These are phyloP conservation scores for Nemania sp. DNA, from an alignment of 2,329 filamentous ascomycete genomes.

Conservation along the genomic window DNA sequence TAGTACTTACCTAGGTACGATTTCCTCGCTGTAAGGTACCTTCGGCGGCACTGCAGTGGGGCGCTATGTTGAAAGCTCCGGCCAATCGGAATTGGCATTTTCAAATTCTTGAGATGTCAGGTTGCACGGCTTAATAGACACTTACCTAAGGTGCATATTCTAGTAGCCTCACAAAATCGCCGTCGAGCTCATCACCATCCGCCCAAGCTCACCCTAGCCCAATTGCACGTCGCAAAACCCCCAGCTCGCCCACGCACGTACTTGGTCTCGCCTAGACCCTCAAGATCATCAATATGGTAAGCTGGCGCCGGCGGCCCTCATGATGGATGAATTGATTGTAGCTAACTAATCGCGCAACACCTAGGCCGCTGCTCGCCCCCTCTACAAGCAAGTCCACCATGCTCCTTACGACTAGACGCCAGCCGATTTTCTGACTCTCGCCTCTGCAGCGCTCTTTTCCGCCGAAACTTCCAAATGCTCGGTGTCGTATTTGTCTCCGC, in stretches of 20 bases:
- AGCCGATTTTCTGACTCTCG: conserved; percentile 31
- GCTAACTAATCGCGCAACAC: conserved; percentile 39
- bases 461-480: conserved; percentile 86
- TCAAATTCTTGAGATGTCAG: conserved; percentile 23
- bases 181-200: conserved; percentile 11
- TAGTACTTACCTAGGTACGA: no score
- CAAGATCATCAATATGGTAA: conserved; percentile 55
- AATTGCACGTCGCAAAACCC: conserved; percentile 18
- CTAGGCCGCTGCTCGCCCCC: conserved; percentile 47
- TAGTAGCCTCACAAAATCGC: conserved; percentile 26
- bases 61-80: conserved; percentile 32
- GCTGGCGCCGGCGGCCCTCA: conserved; percentile 31
- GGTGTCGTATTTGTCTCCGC: conserved; percentile 82
- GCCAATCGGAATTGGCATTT: conserved; percentile 41
- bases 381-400: conserved; percentile 61
- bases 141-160: no score
- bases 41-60: conserved; percentile 12
- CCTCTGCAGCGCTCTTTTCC: conserved; percentile 72
- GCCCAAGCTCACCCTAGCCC: not conserved
- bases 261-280: not conserved
- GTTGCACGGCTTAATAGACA: conserved; percentile 14
- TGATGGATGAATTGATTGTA: not conserved
- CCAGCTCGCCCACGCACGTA: conserved; percentile 6
- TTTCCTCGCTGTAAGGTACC: no score
- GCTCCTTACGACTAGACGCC: conserved; percentile 3